These are phyloP conservation scores for Blastocrithidia nonstop DNA, from an alignment of 208 protist genomes.

Conservation along the genomic window DNA sequence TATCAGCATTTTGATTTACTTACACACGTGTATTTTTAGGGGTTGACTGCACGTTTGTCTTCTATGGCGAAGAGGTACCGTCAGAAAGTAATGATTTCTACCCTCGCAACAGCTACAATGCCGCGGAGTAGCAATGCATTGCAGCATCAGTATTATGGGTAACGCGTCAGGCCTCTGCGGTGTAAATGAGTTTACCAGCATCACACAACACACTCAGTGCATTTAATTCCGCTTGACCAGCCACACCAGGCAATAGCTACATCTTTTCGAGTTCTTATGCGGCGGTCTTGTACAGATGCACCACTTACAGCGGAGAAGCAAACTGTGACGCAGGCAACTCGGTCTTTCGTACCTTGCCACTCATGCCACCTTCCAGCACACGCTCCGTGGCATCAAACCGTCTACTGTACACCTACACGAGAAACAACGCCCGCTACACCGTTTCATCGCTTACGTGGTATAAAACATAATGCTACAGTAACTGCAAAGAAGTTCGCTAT, in stretches of 20 bases:
- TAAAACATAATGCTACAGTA: slow-evolving; percentile 63
- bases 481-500: slow-evolving; percentile 44
- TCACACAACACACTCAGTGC: slow-evolving; percentile 19
- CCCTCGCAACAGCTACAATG: no score
- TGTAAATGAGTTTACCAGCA: slow-evolving; percentile 49
- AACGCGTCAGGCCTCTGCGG: slow-evolving; percentile 58
- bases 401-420: slow-evolving; percentile 45
- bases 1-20: no score
- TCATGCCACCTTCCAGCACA: slow-evolving; percentile 8
- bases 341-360: slow-evolving; percentile 7
- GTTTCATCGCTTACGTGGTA: slow-evolving; percentile 62
- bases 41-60: no score
- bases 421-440: slow-evolving; percentile 49
- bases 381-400: slow-evolving; percentile 64
- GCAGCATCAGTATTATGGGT: slow-evolving; percentile 5
- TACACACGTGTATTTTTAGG: no score
- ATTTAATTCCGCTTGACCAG: slow-evolving; percentile 35
- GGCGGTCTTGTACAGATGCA: slow-evolving; percentile 62
- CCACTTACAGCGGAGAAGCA: slow-evolving; percentile 69
- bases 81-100: no score
- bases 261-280: slow-evolving; percentile 48
- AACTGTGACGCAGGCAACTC: slow-evolving; percentile 49
- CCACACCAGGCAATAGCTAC: slow-evolving; percentile 65
- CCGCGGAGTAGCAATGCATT: slow-evolving; percentile 26
- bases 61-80: no score